These are phyloP conservation scores for Vaccinium corymbosum DNA, from an alignment of 148 eudicot genomes.

Conservation along the genomic window DNA sequence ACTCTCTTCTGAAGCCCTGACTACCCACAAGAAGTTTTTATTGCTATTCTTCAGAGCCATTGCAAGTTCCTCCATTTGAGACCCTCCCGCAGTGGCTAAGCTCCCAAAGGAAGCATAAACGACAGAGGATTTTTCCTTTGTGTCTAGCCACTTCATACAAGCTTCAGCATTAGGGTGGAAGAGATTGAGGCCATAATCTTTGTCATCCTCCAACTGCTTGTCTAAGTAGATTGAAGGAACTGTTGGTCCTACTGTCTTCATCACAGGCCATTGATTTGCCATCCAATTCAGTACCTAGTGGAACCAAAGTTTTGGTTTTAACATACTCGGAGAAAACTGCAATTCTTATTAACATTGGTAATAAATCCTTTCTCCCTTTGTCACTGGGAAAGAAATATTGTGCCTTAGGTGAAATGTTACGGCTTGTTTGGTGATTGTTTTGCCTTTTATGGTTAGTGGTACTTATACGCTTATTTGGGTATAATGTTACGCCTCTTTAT, in stretches of 20 bases:
- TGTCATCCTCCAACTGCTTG: slow-evolving; percentile 41
- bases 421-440: too few species aligned
- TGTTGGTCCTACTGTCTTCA: slow-evolving; percentile 54
- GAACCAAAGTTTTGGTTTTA: background rate
- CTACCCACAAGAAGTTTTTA: slow-evolving; percentile 47
- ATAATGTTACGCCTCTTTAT: too few species aligned
- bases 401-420: too few species aligned
- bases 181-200: slow-evolving; percentile 38
- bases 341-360: too few species aligned
- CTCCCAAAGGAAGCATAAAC: slow-evolving; percentile 61
- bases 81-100: slow-evolving; percentile 28
- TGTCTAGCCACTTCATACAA: slow-evolving; percentile 49
- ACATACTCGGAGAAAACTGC: background rate
- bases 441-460: too few species aligned
- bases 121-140: slow-evolving; percentile 33
- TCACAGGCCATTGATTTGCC: slow-evolving; percentile 25
- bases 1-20: slow-evolving; percentile 42
- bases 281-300: slow-evolving; percentile 45
- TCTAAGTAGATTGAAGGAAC: slow-evolving; percentile 48
- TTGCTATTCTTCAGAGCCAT: slow-evolving; percentile 22
- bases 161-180: slow-evolving; percentile 28
- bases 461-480: too few species aligned
- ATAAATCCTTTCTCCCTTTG: background rate
- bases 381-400: too few species aligned
- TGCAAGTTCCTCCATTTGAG: slow-evolving; percentile 52